Base-by-base conservation (phyloP, 192 early-diverging fungal species). In the Spinellus fusiger region DNA sequence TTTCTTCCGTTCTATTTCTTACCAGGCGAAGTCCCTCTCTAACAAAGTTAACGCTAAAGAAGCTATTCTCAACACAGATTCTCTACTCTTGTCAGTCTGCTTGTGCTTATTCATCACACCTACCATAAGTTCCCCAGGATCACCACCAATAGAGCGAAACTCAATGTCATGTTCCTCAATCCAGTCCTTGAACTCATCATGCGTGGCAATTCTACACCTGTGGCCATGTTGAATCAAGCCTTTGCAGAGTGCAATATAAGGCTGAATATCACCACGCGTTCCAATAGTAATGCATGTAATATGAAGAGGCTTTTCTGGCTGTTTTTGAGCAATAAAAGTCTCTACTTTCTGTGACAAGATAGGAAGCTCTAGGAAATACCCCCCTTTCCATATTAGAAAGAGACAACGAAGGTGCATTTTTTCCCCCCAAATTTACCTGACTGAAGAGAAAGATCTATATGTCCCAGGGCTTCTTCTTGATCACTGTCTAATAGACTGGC, bases 181-280 rank as follows among this genome's bases (percentile, higher is more conserved):
- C 84, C 84, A 89, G 8, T 73, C 69, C 49, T 78, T 71, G 66
- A 80, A 90, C 49, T 87, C 87, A 27, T 54, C 68, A 54, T 89
- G 86, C 1, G 88, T 86, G 7, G 87, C 81, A 44, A 90, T 85
- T 28, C 83, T 76, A 54, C 81, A 83, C 8, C 55, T 63, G 54
- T 90, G 85, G 5, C 86, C 86, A 34, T 85, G 76, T 33, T 73
- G 68, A 69, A 77, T 77, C 16, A 90, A 55, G 10, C 76, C 73
- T 61, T 89, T 87, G 63, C 86, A 80, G 1, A 88, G 79, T 4
- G 86, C 85, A 70, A 90, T 80, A 61, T 76, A 85, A 7, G 86
- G 86, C 50, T 90, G 88, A 8, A 90, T 85, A 71, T 90, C 88
- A 3, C 88, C 88, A 49, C 88, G 79, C 27, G 84, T 82, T 23